Percentiles rank a stretch among this genome's conserved stretches.
These are phyloP conservation scores for Mycena vitilis DNA, from an alignment of 768 basidiomycete species.

Conservation along the genomic window DNA sequence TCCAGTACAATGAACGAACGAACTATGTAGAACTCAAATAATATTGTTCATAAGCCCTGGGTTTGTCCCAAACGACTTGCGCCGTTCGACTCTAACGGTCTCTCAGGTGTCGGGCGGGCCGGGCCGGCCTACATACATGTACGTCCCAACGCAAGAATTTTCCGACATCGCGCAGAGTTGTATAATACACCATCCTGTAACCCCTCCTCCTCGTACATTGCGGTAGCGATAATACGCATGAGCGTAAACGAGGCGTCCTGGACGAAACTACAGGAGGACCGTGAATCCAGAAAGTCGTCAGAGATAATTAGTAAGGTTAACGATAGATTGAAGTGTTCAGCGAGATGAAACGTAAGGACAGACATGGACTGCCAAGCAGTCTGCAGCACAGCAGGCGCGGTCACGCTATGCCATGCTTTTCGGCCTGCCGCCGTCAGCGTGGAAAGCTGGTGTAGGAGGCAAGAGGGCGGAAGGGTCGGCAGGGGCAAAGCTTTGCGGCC, in stretches of 20 bases:
- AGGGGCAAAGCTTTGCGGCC: slow-evolving; percentile 51
- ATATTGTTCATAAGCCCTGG: background rate
- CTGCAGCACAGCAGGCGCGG: background rate
- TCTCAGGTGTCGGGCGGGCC: too few relatives aligned
- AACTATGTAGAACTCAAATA: slow-evolving; percentile 21
- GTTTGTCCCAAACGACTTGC: too few relatives aligned
- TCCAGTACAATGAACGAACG: slow-evolving; percentile 29
- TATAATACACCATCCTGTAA: slow-evolving; percentile 26
- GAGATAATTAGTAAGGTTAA: slow-evolving; percentile 29
- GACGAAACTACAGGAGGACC: slow-evolving; percentile 19
- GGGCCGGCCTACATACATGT: too few relatives aligned
- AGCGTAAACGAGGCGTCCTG: slow-evolving; percentile 14
- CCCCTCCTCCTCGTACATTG: slow-evolving; percentile 16
- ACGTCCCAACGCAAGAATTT: background rate
- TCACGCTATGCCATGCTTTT: slow-evolving; percentile 36
- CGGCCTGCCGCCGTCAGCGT: slow-evolving; percentile 33
- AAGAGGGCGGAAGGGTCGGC: slow-evolving; percentile 26
- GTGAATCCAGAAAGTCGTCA: slow-evolving; percentile 29
- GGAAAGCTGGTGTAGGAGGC: slow-evolving; percentile 32
- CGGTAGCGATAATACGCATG: slow-evolving; percentile 24
- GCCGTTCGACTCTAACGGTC: too few relatives aligned
- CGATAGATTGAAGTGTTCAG: slow-evolving; percentile 26
- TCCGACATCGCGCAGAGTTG: background rate
- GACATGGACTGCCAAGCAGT: slow-evolving; percentile 14
- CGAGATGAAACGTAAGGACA: slow-evolving; percentile 25